Evolutionary conservation across 2,329 filamentous ascomycete species (phyloP).

Genomic region (Claviceps spartinae): DNA sequence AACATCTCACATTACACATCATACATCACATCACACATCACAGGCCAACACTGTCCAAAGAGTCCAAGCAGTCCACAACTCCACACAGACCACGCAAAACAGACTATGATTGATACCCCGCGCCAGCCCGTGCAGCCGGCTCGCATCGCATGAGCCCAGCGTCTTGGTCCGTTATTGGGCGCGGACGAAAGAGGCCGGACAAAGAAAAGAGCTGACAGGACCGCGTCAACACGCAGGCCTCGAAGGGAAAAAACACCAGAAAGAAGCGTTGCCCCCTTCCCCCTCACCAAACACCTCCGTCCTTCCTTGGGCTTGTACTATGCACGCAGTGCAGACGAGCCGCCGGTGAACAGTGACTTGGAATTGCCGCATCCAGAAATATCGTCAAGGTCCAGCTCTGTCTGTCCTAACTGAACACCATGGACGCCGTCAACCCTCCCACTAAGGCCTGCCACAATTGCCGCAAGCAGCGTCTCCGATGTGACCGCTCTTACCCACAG

Average conservation of each 20-base stretch:
- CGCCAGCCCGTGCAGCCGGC: background rate
- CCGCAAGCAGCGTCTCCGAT: constrained; percentile 37
- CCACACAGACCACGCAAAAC: background rate
- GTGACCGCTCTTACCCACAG: constrained; percentile 35
- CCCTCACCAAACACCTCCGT: constrained; percentile 2
- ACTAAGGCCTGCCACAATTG: constrained; percentile 38
- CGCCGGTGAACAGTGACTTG: constrained; percentile 4
- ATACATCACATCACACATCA: background rate
- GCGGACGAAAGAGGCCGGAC: background rate
- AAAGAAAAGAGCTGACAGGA: background rate
- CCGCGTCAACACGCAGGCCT: background rate
- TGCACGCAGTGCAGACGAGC: constrained; percentile 4
- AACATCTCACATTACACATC: background rate
- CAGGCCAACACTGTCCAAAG: too few relatives aligned
- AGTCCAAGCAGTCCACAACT: background rate
- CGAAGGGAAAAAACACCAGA: background rate
- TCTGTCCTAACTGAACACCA: background rate
- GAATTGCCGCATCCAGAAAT: constrained; percentile 2
- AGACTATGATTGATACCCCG: background rate
- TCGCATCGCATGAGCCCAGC: background rate
- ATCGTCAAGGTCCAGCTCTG: background rate
- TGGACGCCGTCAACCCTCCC: constrained; percentile 10
- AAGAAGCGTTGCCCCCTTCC: background rate
- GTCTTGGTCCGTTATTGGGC: too few relatives aligned
- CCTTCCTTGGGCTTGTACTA: constrained; percentile 2